Evolutionary conservation across 129 eudicot genomes (phyloP), one percentile per base, ranked within the genome.

Genomic region (Centella asiatica): DNA sequence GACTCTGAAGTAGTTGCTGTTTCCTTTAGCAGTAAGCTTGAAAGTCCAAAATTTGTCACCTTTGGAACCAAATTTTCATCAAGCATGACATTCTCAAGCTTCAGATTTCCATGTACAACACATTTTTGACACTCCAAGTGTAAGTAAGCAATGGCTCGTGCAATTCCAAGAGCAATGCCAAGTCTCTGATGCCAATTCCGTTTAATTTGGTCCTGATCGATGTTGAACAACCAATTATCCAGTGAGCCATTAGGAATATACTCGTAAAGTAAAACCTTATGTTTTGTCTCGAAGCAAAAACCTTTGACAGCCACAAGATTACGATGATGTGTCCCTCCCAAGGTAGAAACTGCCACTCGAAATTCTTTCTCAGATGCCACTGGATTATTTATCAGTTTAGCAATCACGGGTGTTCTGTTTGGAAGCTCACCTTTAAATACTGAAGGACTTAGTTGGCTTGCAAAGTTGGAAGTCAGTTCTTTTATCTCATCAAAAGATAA

Each of bases 311-410:
- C 24, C n/a, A 66, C 88, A 4, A 83, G 69, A 39, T 83, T 87
- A 31, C 90, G 67, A 39, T 87, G 95, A 67, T 87, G 95, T 24
- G 79, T 87, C 49, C 88, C 85, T 6, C 95, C 84, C 68, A 87
- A 66, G 55, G 68, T 76, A 31, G 85, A 70, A 33, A 77, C 83
- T 29, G 75, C 76, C 40, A 68, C 72, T 28, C 85, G 71, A 50
- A 83, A 87, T 13, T 83, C 90, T 73, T 78, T 87, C 67, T 86
- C 95, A 10, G 90, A 74, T 27, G 75, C 71, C 57, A 60, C 79
- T 2, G 77, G 70, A 18, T 31, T 64, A 28, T 75, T 69, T 17
- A 87, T 66, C 62, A 87, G 70, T 74, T 83, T 87, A 22, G 77
- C 95, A 23, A 74, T 68, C 32, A 83, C 68, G 0, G 62, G 58